Base-by-base conservation (phyloP, 768 basidiomycete species). In the Calocera cornea region DNA sequence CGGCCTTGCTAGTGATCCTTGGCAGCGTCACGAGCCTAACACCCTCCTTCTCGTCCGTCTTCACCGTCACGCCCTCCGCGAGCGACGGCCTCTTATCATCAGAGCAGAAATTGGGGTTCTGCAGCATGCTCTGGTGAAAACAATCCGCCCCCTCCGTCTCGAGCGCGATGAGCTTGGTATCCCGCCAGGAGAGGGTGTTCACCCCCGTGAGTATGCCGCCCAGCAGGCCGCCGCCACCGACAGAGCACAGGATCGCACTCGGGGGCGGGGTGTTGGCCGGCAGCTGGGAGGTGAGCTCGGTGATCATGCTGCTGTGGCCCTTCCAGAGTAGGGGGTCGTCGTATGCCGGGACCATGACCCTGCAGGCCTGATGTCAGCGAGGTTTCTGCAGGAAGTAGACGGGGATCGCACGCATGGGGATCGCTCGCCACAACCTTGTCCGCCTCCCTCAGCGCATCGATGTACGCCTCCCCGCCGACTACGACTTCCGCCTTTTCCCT, bases 111-210 rank as follows among this genome's bases (percentile, higher is more conserved):
- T n/a, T 3, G 36, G 29, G 54, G 64, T 72, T 90, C 63, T 87
- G 77, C n/a, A 83, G 80, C 70, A 86, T 79, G 29, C 88, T 86
- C 69, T 86, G 82, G 74, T 88, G 86, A 76, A 90, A 89, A 72
- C 86, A 89, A 72, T 88, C 83, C 1, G 86, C 83, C 0, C 89
- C 89, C 64, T 81, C 82, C 0, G 89, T 90, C 75, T 87, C 89
- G 11, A 90, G 72, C 1, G 84, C 80, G 17, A 90, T 76, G 65
- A 92, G 74, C 0, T 86, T 85, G 12, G 89, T 86, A 50, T 86
- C 81, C 41, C 87, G 84, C 89, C 90, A 92, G 22, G 82, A 83
- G 1, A 83, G 80, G 1, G 72, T 73, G 64, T 80, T 79, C 71
- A 87, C 89, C n/a, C 89, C 89, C 2, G 79, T 75, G 36, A 89